phyloP scores from a whole-genome alignment of 1,284 basidiomycete genomes.

The Puccinia polysora region DNA sequence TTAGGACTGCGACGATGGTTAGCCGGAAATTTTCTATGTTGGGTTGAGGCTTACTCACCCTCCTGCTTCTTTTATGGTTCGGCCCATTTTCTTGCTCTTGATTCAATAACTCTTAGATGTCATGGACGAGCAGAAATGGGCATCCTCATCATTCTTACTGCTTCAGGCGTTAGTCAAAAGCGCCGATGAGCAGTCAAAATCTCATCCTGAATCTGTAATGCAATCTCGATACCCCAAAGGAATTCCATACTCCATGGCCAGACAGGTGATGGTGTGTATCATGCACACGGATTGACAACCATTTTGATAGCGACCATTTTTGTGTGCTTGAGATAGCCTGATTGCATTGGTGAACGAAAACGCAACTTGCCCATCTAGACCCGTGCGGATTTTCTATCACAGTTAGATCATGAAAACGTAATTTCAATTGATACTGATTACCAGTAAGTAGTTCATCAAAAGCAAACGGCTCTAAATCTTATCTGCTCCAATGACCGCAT shows the following conservation, averaged over 20 bases:
- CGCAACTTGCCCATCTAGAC: slow-evolving; percentile 7
- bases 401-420: slow-evolving; percentile 43
- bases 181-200: slow-evolving; percentile 19
- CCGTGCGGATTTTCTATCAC: slow-evolving; percentile 36
- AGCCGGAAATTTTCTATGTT: neutral
- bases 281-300: neutral
- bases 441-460: slow-evolving; percentile 26
- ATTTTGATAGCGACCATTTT: neutral
- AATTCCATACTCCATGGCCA: slow-evolving; percentile 23
- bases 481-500: too few species aligned
- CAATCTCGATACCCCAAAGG: slow-evolving; percentile 21
- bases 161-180: slow-evolving; percentile 35
- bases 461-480: neutral
- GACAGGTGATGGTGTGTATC: slow-evolving; percentile 40
- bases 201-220: neutral
- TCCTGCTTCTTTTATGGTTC: too few species aligned
- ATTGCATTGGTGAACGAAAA: neutral
- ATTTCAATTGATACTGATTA: slow-evolving; percentile 42
- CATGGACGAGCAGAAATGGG: slow-evolving; percentile 44
- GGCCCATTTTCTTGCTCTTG: too few species aligned
- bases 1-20: slow-evolving; percentile 44
- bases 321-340: neutral
- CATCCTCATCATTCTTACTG: slow-evolving; percentile 37
- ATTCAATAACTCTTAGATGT: slow-evolving; percentile 22
- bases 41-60: too few species aligned